phyloP scores from a whole-genome alignment of 148 eudicot species.

The Cornus florida region DNA sequence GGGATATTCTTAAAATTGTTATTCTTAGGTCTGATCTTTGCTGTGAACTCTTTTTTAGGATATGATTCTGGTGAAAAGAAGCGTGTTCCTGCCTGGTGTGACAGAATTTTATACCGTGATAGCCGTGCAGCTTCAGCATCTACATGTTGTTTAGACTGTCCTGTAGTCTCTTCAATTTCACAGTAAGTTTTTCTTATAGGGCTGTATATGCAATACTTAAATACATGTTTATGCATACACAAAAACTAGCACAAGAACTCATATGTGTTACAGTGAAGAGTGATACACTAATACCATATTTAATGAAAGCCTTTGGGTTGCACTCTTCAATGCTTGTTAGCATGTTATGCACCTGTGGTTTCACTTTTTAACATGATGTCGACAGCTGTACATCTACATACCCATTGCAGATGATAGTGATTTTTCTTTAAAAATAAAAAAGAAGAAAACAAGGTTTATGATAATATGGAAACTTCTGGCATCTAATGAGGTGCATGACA shows the following conservation, averaged over 20 bases:
- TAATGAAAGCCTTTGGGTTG: background rate
- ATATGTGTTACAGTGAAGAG: background rate
- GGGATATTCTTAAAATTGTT: background rate
- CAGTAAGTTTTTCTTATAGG: slow-evolving; percentile 52
- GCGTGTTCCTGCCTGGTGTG: slow-evolving; percentile 99
- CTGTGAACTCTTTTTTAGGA: slow-evolving; percentile 37
- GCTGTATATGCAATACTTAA: background rate
- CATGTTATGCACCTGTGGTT: background rate
- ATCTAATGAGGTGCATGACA: background rate
- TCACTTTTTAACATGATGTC: slow-evolving; percentile 2
- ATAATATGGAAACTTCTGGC: background rate
- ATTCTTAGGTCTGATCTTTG: background rate
- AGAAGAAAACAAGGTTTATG: background rate
- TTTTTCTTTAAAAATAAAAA: background rate
- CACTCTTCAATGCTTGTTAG: background rate
- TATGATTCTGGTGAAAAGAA: slow-evolving; percentile 98
- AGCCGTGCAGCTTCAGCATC: slow-evolving; percentile 67
- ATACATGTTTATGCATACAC: background rate
- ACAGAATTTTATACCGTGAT: slow-evolving; percentile 91
- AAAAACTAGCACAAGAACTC: background rate
- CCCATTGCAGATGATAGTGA: background rate
- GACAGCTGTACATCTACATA: background rate
- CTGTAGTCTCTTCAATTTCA: slow-evolving; percentile 72
- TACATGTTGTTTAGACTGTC: slow-evolving; percentile 89
- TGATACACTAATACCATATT: background rate